These are phyloP conservation scores for Trichophyton simii DNA, from an alignment of 2,329 filamentous ascomycete genomes.

Conservation along the genomic window DNA sequence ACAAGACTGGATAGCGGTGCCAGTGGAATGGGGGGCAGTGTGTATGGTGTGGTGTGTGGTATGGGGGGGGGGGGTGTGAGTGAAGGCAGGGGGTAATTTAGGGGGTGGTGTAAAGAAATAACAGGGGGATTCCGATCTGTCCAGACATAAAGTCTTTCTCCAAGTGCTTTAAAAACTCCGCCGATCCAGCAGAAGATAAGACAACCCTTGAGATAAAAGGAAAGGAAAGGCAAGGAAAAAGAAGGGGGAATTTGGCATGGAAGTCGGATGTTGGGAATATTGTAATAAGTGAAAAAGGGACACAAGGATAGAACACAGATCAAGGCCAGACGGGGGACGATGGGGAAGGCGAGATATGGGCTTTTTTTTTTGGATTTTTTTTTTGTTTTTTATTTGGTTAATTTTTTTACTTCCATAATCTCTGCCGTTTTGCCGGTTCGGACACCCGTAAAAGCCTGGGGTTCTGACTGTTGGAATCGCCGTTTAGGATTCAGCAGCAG, in stretches of 20 bases:
- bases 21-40: background rate
- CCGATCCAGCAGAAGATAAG: constrained; percentile 10
- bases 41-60: background rate
- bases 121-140: constrained; percentile 6
- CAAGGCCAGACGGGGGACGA: background rate
- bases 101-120: background rate
- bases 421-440: background rate
- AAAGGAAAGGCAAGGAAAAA: constrained; percentile 5
- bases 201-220: constrained; percentile 9
- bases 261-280: background rate
- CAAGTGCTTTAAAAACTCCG: constrained; percentile 11
- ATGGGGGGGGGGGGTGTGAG: background rate
- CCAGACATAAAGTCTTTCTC: constrained; percentile 5
- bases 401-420: background rate
- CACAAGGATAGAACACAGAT: background rate
- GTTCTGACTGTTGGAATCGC: background rate
- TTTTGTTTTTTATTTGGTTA: background rate
- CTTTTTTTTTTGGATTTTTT: background rate
- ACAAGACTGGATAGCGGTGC: background rate
- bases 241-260: background rate
- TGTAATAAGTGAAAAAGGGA: background rate
- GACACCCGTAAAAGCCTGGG: background rate
- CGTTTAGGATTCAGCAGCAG: constrained; percentile 25
- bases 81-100: background rate
- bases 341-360: background rate